Percentiles rank a stretch among this genome's conserved stretches.
Evolutionary conservation across 2,329 filamentous ascomycete genomes (phyloP).

Genomic region (Pseudopyricularia cyperi): DNA sequence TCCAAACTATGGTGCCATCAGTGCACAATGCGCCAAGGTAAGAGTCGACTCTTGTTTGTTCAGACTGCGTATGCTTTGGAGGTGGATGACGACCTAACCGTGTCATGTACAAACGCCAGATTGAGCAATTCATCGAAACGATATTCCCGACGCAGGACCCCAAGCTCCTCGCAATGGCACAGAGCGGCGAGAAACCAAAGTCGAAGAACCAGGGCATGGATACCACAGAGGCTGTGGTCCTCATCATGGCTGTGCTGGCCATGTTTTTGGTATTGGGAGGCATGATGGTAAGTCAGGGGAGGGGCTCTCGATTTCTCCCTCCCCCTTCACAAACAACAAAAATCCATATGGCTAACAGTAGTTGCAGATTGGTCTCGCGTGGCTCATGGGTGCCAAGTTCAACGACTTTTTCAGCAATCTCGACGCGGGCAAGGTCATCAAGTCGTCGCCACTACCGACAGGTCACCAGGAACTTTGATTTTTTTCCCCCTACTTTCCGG

Average conservation of each 20-base stretch:
- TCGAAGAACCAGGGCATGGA: constrained; percentile 32
- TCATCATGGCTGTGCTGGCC: constrained; percentile 52
- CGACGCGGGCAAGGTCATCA: constrained; percentile 7
- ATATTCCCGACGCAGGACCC: constrained; percentile 79
- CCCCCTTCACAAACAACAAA: neutral
- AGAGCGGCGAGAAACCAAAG: constrained; percentile 26
- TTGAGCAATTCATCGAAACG: constrained; percentile 90
- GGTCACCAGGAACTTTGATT: constrained; percentile 18
- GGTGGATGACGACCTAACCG: constrained; percentile 3
- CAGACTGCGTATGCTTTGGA: neutral
- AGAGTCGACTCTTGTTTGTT: neutral
- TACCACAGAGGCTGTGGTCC: constrained; percentile 47
- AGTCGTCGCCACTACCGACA: constrained; percentile 2
- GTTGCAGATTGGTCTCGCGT: constrained; percentile 60
- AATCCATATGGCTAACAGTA: neutral
- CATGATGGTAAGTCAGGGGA: constrained; percentile 58
- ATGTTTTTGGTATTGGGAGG: constrained; percentile 60
- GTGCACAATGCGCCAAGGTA: constrained; percentile 77
- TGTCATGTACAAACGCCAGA: constrained; percentile 43
- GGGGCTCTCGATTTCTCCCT: neutral
- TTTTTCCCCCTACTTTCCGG: neutral
- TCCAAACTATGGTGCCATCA: constrained; percentile 85
- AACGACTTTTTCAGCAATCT: constrained; percentile 53
- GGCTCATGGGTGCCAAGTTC: constrained; percentile 70
- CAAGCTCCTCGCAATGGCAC: constrained; percentile 28